Evolutionary conservation across 768 basidiomycete genomes (phyloP), one percentile per base, ranked within the genome.

Genomic region (Lentinula edodes): DNA sequence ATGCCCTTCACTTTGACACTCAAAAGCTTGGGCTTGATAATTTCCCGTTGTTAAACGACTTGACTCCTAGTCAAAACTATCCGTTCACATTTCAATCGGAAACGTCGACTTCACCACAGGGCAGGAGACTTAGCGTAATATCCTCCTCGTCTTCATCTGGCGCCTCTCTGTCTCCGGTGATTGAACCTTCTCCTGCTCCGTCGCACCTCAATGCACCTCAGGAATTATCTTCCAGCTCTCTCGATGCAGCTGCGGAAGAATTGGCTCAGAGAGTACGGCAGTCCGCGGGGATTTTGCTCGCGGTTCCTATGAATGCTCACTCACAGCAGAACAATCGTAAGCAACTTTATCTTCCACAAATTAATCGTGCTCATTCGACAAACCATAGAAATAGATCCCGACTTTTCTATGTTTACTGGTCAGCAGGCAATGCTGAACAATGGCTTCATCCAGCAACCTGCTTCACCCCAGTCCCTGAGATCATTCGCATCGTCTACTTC

Each of bases 81-180:
- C 73, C 80, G 0, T 82, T 82, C 63, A 70, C 75, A 2, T 83
- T 82, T 65, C 76, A 79, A 41, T 78, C 32, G 71, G 76, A 8
- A 72, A 73, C 0, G 67, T 69, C 23, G 63, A 69, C 6, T 64
- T 67, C 58, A 6, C 70, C 74, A 43, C 70, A 71, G 45, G 70
- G 38, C 6, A 64, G 83, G 7, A 76, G 83, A 42, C 72, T 84
- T 5, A 86, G 84, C 68, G 69, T 84, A 9, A 80, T 81, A 0
- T 86, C 85, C 0, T 80, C 79, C 0, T 80, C 81, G 1, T 79
- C 84, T 12, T 82, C 83, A 3, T 83, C 84, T 12, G 83, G 80
- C 15, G 81, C 79, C 0, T 83, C 84, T 0, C 70, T 83, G 12
- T 84, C 84, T 1, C 80, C 85, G 0, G 68, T 78, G 6, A 71